Base-by-base conservation (phyloP, 2,329 filamentous ascomycete species). In the Aureobasidium sp. region DNA sequence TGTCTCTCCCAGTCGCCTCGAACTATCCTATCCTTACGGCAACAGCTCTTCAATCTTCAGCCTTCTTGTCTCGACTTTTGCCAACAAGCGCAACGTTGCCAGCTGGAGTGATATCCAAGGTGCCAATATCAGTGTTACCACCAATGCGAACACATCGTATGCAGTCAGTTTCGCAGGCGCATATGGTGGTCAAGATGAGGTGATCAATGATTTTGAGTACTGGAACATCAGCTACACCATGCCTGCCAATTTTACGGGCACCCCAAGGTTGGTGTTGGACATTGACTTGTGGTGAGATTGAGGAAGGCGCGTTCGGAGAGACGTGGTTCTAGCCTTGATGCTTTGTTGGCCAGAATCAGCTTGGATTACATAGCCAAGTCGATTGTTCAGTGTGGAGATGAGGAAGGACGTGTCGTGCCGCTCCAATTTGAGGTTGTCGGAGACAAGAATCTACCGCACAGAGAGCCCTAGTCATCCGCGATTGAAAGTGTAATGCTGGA, bases 21-120 rank as follows among this genome's bases (percentile, higher is more conserved):
- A 76, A 12, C 69, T 87, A 2, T 77, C 78, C 0, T 87, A 87
- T 65, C 84, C 84, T 0, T 65, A 72, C 15, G 83, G 82, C 1
- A 82, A 79, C 47, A 67, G 73, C 0, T 72, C 71, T 4, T 82
- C 79, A 27, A 71, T 77, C 17, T 85, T 85, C 67, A 78, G 75
- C 1, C 76, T 85, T 27, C 66, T 82, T 2, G 76, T 84, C 0
- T 78, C 77, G 0, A 79, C 80, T 2, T 79, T 81, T 7, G 64
- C 65, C n/a, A 70, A 72, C 2, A 78, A 76, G 66, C 73, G 71
- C 6, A 79, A 80, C 36, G 71, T 84, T 1, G 46, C 67, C 0
- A 69, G 73, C 1, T 82, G 81, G 76, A 71, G 69, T 0, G 81
- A 83, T 64, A 71, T 84, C 0, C 76, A 78, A 36, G 81, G 81